A percentile compares a stretch with the other conserved stretches of the same genome.
phyloP scores from a whole-genome alignment of 2,329 filamentous ascomycete species.

The Zymoseptoria crescenta region DNA sequence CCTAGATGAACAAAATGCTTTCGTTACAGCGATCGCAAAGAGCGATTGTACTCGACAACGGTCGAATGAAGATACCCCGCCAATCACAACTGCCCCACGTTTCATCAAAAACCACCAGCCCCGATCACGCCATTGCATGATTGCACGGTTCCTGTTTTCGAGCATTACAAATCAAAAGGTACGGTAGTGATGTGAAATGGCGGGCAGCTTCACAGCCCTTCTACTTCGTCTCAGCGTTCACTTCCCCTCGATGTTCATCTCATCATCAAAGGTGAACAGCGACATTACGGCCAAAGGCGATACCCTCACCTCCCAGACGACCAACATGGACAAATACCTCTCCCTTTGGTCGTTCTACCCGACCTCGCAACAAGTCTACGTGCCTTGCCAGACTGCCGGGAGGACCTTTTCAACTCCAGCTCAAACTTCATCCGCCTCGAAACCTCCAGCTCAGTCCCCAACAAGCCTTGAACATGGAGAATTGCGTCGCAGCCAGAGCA shows the following conservation, averaged over 20 bases:
- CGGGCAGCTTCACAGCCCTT: background rate
- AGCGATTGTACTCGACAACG: background rate
- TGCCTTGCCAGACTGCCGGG: background rate
- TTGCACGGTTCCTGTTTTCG: background rate
- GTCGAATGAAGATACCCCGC: background rate
- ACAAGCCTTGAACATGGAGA: no score
- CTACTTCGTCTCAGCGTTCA: no score
- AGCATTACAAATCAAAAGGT: background rate
- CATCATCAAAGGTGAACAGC: no score
- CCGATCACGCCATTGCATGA: background rate
- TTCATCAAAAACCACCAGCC: no score
- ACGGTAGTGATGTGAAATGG: background rate
- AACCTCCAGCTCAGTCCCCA: background rate
- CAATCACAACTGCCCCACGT: background rate
- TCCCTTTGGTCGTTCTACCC: background rate
- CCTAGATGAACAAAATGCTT: no score
- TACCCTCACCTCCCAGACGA: background rate
- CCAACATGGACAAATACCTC: background rate
- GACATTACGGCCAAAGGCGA: background rate
- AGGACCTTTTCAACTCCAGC: background rate
- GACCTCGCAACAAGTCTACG: background rate
- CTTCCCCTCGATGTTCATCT: background rate
- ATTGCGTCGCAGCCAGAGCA: no score
- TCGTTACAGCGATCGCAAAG: background rate
- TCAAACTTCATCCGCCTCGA: background rate